Evolutionary conservation across 2,329 filamentous ascomycete species (phyloP).

Genomic region (Knufia petricola): DNA sequence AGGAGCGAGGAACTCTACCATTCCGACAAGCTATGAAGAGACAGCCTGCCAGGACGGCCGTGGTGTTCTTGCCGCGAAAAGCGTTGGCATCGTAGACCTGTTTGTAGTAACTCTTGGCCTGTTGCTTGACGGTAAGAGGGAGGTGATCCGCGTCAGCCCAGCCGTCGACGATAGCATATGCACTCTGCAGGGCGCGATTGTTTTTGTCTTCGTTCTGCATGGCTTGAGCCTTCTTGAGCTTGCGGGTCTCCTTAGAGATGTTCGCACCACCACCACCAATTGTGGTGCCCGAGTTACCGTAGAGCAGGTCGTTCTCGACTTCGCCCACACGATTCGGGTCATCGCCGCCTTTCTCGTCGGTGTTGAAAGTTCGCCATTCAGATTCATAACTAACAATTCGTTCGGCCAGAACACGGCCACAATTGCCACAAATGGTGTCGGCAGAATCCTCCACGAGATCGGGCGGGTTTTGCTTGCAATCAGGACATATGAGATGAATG

Average conservation of each 20-base stretch:
- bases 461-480: constrained; percentile 86
- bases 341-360: constrained; percentile 84
- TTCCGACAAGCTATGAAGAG: constrained; percentile 97
- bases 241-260: constrained; percentile 47
- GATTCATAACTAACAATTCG: constrained; percentile 91
- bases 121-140: constrained; percentile 70
- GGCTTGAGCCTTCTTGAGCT: constrained; percentile 75
- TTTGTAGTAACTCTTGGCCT: constrained; percentile 92
- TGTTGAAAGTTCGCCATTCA: constrained; percentile 98
- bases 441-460: constrained; percentile 86
- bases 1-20: constrained; percentile 75
- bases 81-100: constrained; percentile 83
- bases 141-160: constrained; percentile 80
- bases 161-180: constrained; percentile 78
- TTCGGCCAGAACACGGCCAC: constrained; percentile 80
- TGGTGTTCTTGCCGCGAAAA: constrained; percentile 91
- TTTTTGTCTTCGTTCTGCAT: constrained; percentile 71
- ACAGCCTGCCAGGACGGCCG: constrained; percentile 88
- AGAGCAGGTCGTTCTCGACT: constrained; percentile 80
- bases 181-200: constrained; percentile 69
- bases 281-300: constrained; percentile 29
- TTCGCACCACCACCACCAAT: constrained; percentile 54
- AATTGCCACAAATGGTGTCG: constrained; percentile 86
- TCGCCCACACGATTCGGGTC: constrained; percentile 98
- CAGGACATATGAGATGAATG: constrained; percentile 73